These are phyloP conservation scores for Colletotrichum sp. DNA, from an alignment of 2,329 filamentous ascomycete species.

Conservation along the genomic window DNA sequence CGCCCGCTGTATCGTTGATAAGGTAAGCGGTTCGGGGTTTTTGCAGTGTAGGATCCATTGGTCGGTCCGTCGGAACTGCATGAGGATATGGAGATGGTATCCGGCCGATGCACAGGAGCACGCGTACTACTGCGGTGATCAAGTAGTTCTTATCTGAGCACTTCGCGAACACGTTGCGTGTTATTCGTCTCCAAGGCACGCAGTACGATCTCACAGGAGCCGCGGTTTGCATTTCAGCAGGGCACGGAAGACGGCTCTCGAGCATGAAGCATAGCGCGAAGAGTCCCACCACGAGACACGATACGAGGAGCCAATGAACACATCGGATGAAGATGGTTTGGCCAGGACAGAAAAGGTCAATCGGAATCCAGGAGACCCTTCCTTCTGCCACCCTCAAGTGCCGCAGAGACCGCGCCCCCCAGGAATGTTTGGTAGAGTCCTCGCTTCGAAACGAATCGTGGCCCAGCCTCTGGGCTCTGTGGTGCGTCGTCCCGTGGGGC, in stretches of 20 bases:
- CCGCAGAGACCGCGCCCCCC: conserved; percentile 2
- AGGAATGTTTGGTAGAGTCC: conserved; percentile 6
- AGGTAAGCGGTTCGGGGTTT: background rate
- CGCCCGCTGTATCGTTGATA: background rate
- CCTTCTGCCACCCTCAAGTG: background rate
- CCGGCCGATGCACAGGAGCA: background rate
- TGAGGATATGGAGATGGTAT: background rate
- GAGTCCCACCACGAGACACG: background rate
- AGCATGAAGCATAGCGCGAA: conserved; percentile 11
- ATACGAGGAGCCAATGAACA: background rate
- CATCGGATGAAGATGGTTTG: background rate
- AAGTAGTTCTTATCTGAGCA: background rate
- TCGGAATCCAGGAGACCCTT: background rate
- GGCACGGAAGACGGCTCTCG: background rate
- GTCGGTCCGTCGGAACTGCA: background rate
- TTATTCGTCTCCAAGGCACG: background rate
- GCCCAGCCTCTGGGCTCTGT: background rate
- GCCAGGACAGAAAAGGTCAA: background rate
- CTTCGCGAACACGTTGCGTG: background rate
- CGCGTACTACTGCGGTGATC: background rate
- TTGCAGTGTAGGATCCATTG: background rate
- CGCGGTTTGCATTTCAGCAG: background rate
- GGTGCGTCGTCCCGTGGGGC: background rate
- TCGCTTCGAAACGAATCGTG: conserved; percentile 8
- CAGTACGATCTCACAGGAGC: background rate